These are phyloP conservation scores for Anthracocystis walkeri DNA, from an alignment of 1,284 basidiomycete species.

Conservation along the genomic window DNA sequence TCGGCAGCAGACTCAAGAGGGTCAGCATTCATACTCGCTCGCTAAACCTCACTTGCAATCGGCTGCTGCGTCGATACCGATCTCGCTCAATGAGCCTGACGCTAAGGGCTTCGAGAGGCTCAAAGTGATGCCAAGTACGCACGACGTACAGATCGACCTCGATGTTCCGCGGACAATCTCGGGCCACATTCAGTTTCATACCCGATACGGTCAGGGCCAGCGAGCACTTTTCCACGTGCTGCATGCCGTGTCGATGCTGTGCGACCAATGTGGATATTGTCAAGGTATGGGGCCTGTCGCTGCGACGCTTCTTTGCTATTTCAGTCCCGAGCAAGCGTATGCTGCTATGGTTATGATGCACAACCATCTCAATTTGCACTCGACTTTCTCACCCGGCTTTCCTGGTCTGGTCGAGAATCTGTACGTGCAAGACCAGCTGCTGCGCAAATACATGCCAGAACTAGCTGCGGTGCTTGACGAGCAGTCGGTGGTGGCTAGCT, in stretches of 20 bases:
- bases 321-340: conserved; percentile 78
- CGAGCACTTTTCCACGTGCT: conserved; percentile 83
- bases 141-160: conserved; percentile 97
- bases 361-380: conserved; percentile 84
- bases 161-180: conserved; percentile 97
- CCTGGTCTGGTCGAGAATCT: conserved; percentile 94
- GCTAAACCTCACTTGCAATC: conserved; percentile 21
- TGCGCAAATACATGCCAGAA: conserved; percentile 84
- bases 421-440: conserved; percentile 90
- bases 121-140: conserved; percentile 75
- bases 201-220: conserved; percentile 86
- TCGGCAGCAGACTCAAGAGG: conserved; percentile 73
- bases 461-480: conserved; percentile 81
- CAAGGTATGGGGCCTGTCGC: conserved; percentile 99
- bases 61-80: neutral
- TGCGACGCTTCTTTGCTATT: conserved; percentile 92
- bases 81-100: conserved; percentile 13
- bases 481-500: conserved; percentile 88
- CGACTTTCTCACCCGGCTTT: conserved; percentile 92
- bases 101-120: conserved; percentile 12
- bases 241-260: conserved; percentile 87
- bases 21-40: conserved; percentile 20
- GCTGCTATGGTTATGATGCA: conserved; percentile 80
- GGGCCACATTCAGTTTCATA: conserved; percentile 93
- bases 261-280: conserved; percentile 91